Evolutionary conservation across 2,329 filamentous ascomycete species (phyloP).

Genomic region (Colletotrichum sidae): DNA sequence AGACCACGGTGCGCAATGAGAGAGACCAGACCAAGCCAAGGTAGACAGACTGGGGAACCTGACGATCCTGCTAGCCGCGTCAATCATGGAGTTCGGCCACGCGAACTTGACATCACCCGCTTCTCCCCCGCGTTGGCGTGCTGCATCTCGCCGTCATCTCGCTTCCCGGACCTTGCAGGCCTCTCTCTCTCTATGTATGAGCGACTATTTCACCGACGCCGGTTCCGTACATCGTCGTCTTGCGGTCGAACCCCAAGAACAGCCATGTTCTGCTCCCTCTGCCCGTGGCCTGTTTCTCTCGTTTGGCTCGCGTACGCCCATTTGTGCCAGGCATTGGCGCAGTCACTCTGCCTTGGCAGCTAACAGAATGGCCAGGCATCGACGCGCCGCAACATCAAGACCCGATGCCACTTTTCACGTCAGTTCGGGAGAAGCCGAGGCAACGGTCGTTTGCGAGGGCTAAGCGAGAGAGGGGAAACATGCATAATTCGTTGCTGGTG

Average conservation of each 20-base stretch:
- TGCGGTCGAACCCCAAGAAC: background rate
- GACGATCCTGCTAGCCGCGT: conserved; percentile 32
- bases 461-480: background rate
- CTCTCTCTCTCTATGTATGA: conserved; percentile 1
- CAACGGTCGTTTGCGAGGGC: background rate
- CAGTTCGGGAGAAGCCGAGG: conserved; percentile 29
- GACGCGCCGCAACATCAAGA: conserved; percentile 20
- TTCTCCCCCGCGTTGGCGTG: too few species aligned
- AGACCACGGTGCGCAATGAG: background rate
- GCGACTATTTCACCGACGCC: conserved; percentile 20
- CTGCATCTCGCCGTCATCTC: background rate
- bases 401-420: conserved; percentile 28
- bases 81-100: conserved; percentile 24
- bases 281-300: background rate
- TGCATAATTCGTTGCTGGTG: too few species aligned
- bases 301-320: background rate
- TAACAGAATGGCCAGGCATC: conserved; percentile 7
- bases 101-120: background rate
- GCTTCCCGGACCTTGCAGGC: background rate
- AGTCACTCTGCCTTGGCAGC: conserved; percentile 14
- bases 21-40: background rate
- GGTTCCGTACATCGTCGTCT: background rate
- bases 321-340: background rate
- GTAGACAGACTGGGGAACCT: conserved; percentile 22
- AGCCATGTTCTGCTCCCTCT: too few species aligned